phyloP scores from a whole-genome alignment of 73 alveolate genomes.

The Paramecium biaurelia region DNA sequence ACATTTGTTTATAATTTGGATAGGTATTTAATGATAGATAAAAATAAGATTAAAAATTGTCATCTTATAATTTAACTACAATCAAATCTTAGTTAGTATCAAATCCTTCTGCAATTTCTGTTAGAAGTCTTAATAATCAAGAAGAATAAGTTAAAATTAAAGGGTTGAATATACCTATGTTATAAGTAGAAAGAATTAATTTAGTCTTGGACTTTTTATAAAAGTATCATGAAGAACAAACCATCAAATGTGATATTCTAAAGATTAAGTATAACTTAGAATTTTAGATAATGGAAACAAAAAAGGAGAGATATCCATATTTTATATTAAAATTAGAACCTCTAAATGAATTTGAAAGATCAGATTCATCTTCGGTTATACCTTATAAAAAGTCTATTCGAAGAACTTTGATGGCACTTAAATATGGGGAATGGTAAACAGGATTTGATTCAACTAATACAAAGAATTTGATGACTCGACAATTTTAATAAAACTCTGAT shows the following conservation, averaged over 20 bases:
- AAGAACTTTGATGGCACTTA: background rate
- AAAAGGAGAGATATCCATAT: background rate
- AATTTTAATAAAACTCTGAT: background rate
- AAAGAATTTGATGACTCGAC: background rate
- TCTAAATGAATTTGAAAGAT: background rate
- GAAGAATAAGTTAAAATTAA: background rate
- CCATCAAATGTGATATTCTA: background rate
- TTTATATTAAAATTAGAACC: background rate
- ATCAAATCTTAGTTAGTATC: background rate
- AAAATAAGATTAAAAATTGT: background rate
- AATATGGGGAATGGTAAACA: background rate
- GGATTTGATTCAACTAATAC: background rate
- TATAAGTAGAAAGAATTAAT: background rate
- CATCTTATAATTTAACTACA: background rate
- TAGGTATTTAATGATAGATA: background rate
- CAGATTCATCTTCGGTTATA: background rate
- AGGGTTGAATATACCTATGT: background rate
- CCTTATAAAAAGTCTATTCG: background rate
- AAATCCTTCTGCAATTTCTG: background rate
- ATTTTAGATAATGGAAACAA: background rate
- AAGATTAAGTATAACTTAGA: background rate
- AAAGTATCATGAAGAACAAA: background rate
- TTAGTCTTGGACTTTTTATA: background rate
- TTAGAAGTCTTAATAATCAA: background rate
- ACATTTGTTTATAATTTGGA: background rate